These are phyloP conservation scores for Ogataea haglerorum DNA, from an alignment of 805 yeast genomes.

Conservation along the genomic window DNA sequence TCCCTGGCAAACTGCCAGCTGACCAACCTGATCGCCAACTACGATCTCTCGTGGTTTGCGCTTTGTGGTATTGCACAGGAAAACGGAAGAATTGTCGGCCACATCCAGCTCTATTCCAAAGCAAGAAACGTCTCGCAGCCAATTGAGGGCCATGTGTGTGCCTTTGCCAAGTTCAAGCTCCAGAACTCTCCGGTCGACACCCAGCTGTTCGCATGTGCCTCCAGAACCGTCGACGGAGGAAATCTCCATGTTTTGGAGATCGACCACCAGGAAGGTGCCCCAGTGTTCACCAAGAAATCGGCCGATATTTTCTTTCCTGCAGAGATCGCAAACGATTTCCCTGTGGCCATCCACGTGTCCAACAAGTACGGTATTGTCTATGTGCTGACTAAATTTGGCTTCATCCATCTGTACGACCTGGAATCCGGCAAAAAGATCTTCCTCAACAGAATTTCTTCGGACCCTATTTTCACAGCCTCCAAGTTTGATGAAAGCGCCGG, in stretches of 20 bases:
- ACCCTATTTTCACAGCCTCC: conserved; percentile 89
- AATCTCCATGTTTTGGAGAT: conserved; percentile 91
- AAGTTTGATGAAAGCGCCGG: conserved; percentile 72
- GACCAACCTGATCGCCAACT: conserved; percentile 83
- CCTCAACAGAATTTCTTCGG: conserved; percentile 94
- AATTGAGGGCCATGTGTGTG: conserved; percentile 96
- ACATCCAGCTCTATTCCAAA: conserved; percentile 86
- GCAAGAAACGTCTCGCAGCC: conserved; percentile 92
- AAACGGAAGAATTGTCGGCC: conserved; percentile 92
- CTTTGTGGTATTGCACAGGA: conserved; percentile 93
- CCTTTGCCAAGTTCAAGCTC: conserved; percentile 72
- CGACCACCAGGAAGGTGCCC: conserved; percentile 83
- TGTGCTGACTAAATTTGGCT: conserved; percentile 91
- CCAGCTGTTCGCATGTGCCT: conserved; percentile 89
- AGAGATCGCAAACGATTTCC: conserved; percentile 95
- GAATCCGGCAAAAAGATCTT: conserved; percentile 91
- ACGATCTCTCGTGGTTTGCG: conserved; percentile 86
- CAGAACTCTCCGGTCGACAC: conserved; percentile 74
- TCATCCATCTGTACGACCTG: conserved; percentile 90
- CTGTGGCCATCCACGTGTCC: conserved; percentile 85
- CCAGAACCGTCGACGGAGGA: conserved; percentile 79
- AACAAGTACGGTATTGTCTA: conserved; percentile 83
- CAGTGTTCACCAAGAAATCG: conserved; percentile 82
- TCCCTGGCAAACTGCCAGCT: conserved; percentile 78
- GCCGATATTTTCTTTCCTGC: conserved; percentile 96